These are phyloP conservation scores for Phaeosphaeriaceae sp. DNA, from an alignment of 2,329 filamentous ascomycete species.

Conservation along the genomic window DNA sequence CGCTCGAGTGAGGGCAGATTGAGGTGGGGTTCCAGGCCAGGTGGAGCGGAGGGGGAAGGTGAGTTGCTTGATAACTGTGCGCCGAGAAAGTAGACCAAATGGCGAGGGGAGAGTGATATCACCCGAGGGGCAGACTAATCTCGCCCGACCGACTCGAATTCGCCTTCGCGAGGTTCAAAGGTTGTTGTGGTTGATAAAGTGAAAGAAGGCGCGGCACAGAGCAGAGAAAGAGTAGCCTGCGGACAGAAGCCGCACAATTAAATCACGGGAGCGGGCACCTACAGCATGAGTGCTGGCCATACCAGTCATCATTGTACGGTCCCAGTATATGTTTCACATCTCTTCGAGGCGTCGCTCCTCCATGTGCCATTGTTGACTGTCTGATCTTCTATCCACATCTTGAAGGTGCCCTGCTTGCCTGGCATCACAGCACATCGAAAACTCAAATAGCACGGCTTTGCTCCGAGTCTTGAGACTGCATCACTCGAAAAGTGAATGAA, in stretches of 20 bases:
- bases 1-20: background rate
- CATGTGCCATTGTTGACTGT: background rate
- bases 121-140: background rate
- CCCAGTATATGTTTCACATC: background rate
- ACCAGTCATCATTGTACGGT: background rate
- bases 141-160: background rate
- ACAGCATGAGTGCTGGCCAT: background rate
- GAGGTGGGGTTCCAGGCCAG: background rate
- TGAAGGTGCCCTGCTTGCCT: background rate
- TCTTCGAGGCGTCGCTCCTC: background rate
- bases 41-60: background rate
- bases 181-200: background rate
- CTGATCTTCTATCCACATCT: background rate
- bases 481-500: background rate
- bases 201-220: conserved; percentile 1
- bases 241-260: background rate
- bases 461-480: background rate
- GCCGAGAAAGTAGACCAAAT: background rate
- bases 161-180: background rate
- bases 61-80: background rate
- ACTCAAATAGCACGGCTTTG: background rate
- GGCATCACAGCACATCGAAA: background rate
- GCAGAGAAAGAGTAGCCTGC: background rate
- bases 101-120: background rate
- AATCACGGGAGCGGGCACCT: background rate